Percentiles rank a stretch among this genome's conserved stretches.
These are phyloP conservation scores for Amaranthus hypochondriacus DNA, from an alignment of 148 eudicot species.

Conservation along the genomic window DNA sequence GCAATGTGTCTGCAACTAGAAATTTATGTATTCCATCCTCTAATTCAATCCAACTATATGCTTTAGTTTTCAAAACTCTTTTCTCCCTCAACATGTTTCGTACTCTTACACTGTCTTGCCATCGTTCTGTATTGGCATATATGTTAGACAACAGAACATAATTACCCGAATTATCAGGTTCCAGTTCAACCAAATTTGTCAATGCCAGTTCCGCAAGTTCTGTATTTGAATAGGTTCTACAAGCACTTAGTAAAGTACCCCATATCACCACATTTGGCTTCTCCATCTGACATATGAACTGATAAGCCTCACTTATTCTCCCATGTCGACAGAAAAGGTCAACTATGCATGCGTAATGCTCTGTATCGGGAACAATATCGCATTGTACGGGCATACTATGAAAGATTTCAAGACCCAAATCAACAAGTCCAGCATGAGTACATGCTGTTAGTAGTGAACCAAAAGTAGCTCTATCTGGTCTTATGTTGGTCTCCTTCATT, in stretches of 20 bases:
- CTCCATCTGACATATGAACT: constrained; percentile 44
- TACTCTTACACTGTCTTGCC: constrained; percentile 41
- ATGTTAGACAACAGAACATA: constrained; percentile 51
- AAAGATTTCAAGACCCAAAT: constrained; percentile 42
- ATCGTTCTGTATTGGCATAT: constrained; percentile 47
- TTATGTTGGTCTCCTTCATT: constrained; percentile 36
- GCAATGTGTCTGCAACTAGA: constrained; percentile 42
- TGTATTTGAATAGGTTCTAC: constrained; percentile 35
- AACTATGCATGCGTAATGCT: constrained; percentile 59
- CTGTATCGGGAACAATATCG: constrained; percentile 38
- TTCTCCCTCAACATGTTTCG: constrained; percentile 36
- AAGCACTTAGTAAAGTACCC: constrained; percentile 54
- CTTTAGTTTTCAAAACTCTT: constrained; percentile 41
- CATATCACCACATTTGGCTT: constrained; percentile 50
- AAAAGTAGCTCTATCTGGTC: constrained; percentile 50
- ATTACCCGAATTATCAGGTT: constrained; percentile 57
- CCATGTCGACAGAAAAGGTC: constrained; percentile 51
- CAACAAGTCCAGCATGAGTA: constrained; percentile 50
- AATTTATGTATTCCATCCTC: constrained; percentile 47
- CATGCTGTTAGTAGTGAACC: constrained; percentile 50
- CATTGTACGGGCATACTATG: constrained; percentile 37
- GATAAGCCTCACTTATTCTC: constrained; percentile 43
- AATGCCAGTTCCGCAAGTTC: constrained; percentile 49
- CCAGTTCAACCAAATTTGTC: constrained; percentile 36
- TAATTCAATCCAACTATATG: constrained; percentile 59